These are phyloP conservation scores for Blastobotrys serpentis DNA, from an alignment of 1,139 yeast species.

Conservation along the genomic window DNA sequence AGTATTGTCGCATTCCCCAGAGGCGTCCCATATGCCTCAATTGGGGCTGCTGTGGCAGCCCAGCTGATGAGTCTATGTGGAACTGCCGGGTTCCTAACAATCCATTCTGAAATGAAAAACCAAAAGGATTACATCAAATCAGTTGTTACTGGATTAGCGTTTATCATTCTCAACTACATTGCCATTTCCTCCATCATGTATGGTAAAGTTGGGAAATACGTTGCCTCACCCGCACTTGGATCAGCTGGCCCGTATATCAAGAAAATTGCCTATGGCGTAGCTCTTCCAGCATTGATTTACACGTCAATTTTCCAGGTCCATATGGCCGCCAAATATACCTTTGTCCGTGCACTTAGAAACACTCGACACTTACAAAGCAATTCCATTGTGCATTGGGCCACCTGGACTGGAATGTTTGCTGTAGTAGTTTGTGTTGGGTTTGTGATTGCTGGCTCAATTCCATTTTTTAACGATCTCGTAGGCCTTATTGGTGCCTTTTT, in stretches of 20 bases:
- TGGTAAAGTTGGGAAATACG: conserved; percentile 15
- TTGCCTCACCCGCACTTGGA: conserved; percentile 18
- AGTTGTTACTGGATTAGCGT: conserved; percentile 14
- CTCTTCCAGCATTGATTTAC: conserved; percentile 16
- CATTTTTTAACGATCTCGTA: conserved; percentile 59
- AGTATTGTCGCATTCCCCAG: conserved; percentile 10
- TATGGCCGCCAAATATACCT: conserved; percentile 14
- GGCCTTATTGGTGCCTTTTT: conserved; percentile 60
- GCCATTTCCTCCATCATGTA: conserved; percentile 15
- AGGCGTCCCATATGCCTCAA: conserved; percentile 12
- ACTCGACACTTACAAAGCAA: conserved; percentile 17
- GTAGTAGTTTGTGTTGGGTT: conserved; percentile 53
- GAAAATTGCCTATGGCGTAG: conserved; percentile 17
- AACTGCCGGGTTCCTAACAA: conserved; percentile 15
- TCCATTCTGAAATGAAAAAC: conserved; percentile 18
- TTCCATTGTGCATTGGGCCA: conserved; percentile 47
- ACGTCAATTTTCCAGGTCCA: conserved; percentile 16
- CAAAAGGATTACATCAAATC: conserved; percentile 12
- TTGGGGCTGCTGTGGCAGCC: conserved; percentile 16
- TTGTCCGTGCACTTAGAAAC: conserved; percentile 15
- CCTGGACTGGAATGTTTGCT: conserved; percentile 49
- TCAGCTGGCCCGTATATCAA: conserved; percentile 18
- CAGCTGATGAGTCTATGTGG: conserved; percentile 17
- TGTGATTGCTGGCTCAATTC: conserved; percentile 59
- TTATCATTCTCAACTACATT: conserved; percentile 15